Base-by-base conservation (phyloP, 1,284 basidiomycete species). In the Inonotus hispidus region DNA sequence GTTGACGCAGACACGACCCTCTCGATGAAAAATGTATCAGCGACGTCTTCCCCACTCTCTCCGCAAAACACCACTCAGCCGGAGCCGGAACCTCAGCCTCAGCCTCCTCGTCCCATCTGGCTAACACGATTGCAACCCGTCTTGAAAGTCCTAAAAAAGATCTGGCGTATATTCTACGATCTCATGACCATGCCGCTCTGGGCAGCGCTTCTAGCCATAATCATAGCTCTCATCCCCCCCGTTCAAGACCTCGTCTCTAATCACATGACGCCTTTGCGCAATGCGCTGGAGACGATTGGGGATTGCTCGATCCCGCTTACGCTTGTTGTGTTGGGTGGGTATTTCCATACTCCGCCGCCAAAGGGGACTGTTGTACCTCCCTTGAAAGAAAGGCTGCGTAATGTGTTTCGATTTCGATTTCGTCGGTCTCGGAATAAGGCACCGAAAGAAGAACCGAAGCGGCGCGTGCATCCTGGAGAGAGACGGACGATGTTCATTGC, bases 171-270 rank as follows among this genome's bases (percentile, higher is more conserved):
- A 0, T 72, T 94, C 66, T 82, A 82, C 68, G 79, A 81, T 27
- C 95, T 95, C 75, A 93, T 95, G 92, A 95, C 93, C 0, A 85
- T 87, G 0, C 92, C 92, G 0, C 82, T 95, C 32, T 89, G 90
- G 79, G 90, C 91, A 0, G 89, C 93, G 2, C 71, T 93, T 11
- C 72, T 85, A 1, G 92, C 92, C 1, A 77, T 98, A 41, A 64
- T 93, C 56, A 92, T 96, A 43, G 93, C 94, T 0, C 82, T 92
- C 67, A 79, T 90, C 16, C 87, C 77, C 3, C 87, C 90, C 1
- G 67, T 96, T 11, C 92, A 96, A 69, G 81, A 86, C 59, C 67
- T 78, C 10, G 76, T 95, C 53, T 81, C 85, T 21, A 70, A 75
- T 3, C 82, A 84, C 64, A 73, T 90, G 69, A 76, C 78, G 45